Percentiles rank a stretch among this genome's conserved stretches.
phyloP scores from a whole-genome alignment of 805 yeast species.

The Teunomyces stri region DNA sequence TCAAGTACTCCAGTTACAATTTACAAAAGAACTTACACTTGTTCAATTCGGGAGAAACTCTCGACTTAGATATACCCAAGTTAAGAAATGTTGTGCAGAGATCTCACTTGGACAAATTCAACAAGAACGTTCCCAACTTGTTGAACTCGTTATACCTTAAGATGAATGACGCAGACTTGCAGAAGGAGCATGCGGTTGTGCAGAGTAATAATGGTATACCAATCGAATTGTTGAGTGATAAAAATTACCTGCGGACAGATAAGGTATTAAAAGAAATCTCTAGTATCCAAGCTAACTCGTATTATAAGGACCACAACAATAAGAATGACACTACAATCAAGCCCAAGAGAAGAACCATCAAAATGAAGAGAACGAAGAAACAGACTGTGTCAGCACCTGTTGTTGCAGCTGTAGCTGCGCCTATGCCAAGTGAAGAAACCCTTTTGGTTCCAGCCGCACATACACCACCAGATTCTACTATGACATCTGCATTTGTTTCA shows the following conservation, averaged over 20 bases:
- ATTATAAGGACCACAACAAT: constrained; percentile 28
- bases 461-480: constrained; percentile 4
- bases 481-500: background rate
- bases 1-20: constrained; percentile 56
- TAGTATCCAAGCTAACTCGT: constrained; percentile 45
- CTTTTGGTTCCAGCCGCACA: background rate
- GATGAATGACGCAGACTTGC: constrained; percentile 21
- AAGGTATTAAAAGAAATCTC: constrained; percentile 41
- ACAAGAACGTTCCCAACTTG: constrained; percentile 40
- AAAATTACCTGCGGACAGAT: constrained; percentile 29
- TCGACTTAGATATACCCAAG: constrained; percentile 63
- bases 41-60: constrained; percentile 73
- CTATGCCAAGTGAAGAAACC: constrained; percentile 1
- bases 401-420: background rate
- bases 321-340: constrained; percentile 19
- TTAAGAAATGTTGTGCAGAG: constrained; percentile 59
- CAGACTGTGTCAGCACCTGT: constrained; percentile 4
- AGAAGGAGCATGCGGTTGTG: constrained; percentile 5
- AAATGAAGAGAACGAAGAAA: constrained; percentile 16
- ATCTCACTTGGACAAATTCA: constrained; percentile 44
- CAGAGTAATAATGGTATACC: constrained; percentile 37
- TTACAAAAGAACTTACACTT: constrained; percentile 38
- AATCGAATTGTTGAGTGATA: constrained; percentile 30
- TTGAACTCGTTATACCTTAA: constrained; percentile 35
- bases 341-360: constrained; percentile 45